These are phyloP conservation scores for Stylosanthes scabra DNA, from an alignment of 331 rosid genomes.

Conservation along the genomic window DNA sequence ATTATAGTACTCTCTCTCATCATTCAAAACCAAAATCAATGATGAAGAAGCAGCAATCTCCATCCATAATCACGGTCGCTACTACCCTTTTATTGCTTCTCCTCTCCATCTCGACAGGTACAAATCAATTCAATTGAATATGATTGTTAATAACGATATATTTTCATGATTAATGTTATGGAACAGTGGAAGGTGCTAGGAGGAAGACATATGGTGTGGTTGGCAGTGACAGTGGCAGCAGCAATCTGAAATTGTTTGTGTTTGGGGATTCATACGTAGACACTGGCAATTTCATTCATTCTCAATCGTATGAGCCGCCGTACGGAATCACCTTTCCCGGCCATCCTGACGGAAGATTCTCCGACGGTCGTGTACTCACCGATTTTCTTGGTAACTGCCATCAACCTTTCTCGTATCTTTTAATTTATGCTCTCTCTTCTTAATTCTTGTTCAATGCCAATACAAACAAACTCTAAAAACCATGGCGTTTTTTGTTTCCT, in stretches of 20 bases:
- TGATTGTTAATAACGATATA: background rate
- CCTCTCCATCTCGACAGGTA: constrained; percentile 26
- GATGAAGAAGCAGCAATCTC: background rate
- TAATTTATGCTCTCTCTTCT: too few species aligned
- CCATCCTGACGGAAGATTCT: constrained; percentile 67
- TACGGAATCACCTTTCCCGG: constrained; percentile 74
- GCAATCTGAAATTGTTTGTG: constrained; percentile 55
- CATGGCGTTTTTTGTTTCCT: background rate
- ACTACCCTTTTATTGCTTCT: background rate
- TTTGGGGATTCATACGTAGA: constrained; percentile 84
- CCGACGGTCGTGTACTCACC: constrained; percentile 66
- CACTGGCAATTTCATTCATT: constrained; percentile 61
- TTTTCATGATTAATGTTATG: background rate
- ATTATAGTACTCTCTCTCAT: too few species aligned
- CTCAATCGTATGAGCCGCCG: constrained; percentile 58
- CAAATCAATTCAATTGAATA: background rate
- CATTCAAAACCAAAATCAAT: too few species aligned
- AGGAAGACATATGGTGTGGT: background rate
- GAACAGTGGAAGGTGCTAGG: constrained; percentile 38
- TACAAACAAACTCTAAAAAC: background rate
- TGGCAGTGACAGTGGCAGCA: background rate
- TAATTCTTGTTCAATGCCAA: too few species aligned
- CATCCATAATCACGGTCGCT: background rate
- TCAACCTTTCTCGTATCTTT: background rate
- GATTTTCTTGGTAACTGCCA: constrained; percentile 46